Conservation (phyloP, 2,329 filamentous ascomycete species). For the Metarhizium humberi region DNA sequence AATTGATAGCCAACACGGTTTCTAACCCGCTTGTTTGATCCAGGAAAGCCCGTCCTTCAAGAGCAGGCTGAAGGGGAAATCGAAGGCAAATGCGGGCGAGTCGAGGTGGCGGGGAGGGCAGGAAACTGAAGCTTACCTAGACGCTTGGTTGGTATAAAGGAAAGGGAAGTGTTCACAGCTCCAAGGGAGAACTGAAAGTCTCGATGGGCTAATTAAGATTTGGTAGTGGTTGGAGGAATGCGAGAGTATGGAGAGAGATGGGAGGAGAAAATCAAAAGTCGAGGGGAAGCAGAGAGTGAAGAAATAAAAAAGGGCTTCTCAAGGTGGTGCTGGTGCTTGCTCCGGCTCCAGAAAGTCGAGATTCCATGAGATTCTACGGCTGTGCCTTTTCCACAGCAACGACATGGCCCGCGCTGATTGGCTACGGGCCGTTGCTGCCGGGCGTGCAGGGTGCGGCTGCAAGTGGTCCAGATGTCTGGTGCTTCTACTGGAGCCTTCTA, state of each 20-base stretch:
- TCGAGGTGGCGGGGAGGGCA: background rate
- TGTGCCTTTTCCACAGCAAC: slow-evolving; percentile 18
- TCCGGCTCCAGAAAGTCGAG: slow-evolving; percentile 21
- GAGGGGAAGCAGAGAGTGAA: slow-evolving; percentile 15
- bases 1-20: no score
- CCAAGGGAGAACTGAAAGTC: slow-evolving; percentile 10
- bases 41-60: no score
- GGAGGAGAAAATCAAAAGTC: slow-evolving; percentile 11
- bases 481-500: slow-evolving; percentile 17
- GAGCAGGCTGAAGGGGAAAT: background rate
- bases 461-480: background rate
- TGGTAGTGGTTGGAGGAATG: slow-evolving; percentile 5
- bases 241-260: slow-evolving; percentile 11
- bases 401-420: slow-evolving; percentile 15
- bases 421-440: slow-evolving; percentile 4
- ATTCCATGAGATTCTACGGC: slow-evolving; percentile 39
- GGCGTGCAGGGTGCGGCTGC: background rate
- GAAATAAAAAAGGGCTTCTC: slow-evolving; percentile 27
- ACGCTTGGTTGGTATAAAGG: slow-evolving; percentile 10
- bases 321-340: slow-evolving; percentile 7
- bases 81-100: background rate
- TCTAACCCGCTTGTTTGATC: no score
- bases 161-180: slow-evolving; percentile 7
- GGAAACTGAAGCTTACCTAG: slow-evolving; percentile 11
- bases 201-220: slow-evolving; percentile 10